Conservation (phyloP, 2,329 filamentous ascomycete species). For the Bretziella fagacearum region DNA sequence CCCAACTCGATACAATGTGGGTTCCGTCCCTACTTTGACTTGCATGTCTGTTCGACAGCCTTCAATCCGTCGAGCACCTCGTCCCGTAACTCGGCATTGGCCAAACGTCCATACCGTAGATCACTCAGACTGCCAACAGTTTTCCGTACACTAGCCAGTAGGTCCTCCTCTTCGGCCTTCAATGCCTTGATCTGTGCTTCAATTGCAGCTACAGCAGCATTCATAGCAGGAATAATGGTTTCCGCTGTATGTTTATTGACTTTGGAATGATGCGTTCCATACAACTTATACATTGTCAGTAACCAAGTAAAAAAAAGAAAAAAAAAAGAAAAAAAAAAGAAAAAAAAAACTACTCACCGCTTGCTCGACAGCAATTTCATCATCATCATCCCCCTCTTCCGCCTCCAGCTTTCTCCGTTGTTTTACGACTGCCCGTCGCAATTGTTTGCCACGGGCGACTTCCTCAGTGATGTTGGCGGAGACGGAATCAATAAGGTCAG, state of each 20-base stretch:
- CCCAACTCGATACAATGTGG: no score
- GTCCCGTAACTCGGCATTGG: constrained; percentile 43
- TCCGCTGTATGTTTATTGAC: constrained; percentile 40
- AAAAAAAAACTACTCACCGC: constrained; percentile 26
- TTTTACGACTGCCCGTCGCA: constrained; percentile 40
- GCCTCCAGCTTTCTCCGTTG: constrained; percentile 31
- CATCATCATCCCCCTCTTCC: constrained; percentile 41
- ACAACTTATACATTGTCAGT: constrained; percentile 1
- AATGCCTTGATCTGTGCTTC: constrained; percentile 50
- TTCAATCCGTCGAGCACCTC: constrained; percentile 52
- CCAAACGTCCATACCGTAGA: constrained; percentile 61
- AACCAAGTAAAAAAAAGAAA: neutral
- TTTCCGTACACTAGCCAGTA: constrained; percentile 45
- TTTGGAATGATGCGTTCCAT: constrained; percentile 22
- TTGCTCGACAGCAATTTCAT: constrained; percentile 46
- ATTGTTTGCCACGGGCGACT: constrained; percentile 28
- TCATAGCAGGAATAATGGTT: constrained; percentile 47
- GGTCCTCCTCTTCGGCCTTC: constrained; percentile 43
- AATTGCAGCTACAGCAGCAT: constrained; percentile 46
- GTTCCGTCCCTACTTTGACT: constrained; percentile 2
- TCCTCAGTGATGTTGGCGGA: constrained; percentile 48
- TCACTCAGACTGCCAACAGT: constrained; percentile 63
- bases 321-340: neutral
- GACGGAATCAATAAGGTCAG: constrained; percentile 50
- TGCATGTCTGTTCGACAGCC: constrained; percentile 25